Base-by-base conservation (phyloP, 2,329 filamentous ascomycete genomes). In the Alternaria tenuissima region DNA sequence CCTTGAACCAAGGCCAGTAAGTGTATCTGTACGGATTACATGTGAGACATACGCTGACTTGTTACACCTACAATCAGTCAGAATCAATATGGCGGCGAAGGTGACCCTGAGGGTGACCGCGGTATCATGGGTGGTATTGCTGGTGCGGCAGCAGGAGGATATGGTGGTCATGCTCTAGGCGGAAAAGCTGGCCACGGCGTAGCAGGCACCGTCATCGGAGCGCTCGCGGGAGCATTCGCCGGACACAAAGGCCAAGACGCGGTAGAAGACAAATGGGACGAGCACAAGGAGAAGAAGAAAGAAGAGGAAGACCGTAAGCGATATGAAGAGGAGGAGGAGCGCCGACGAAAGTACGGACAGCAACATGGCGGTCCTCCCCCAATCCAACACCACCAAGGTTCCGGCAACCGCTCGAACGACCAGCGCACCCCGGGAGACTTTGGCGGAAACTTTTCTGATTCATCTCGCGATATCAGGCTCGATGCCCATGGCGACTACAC, bases 211-310 rank as follows among this genome's bases (percentile, higher is more conserved):
- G 61, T 74, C 9, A 57, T 72, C 5, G 71, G 71, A 5, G 70
- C 69, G 5, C 53, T 74, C 11, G 63, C 64, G 5, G 71, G 71
- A 26, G 71, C 71, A 1, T 68, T 73, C 32, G 65, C 69, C 1
- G 71, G 71, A 0, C 65, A 68, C 61, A 71, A 72, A 48, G 47
- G 60, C 6, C 70, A 73, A 41, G 69, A 74, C 20, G 65, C 60
- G 0, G 63, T 59, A 1, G 60, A 56, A n/a, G 68, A 72, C 8
- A 71, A 69, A 53, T 73, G 71, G 51, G 65, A 73, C 18, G 64
- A 70, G 36, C 70, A 54, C n/a, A 67, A 74, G 16, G 71, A 73
- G 5, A 71, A 72, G 60, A 74, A 73, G 62, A 59, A 72, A 24
- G 53, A 56, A 48, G 69, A 73, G 52, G 66, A 71, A 56, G 36